phyloP scores from a whole-genome alignment of 768 basidiomycete species.

The Pleurotus tuber-regium region DNA sequence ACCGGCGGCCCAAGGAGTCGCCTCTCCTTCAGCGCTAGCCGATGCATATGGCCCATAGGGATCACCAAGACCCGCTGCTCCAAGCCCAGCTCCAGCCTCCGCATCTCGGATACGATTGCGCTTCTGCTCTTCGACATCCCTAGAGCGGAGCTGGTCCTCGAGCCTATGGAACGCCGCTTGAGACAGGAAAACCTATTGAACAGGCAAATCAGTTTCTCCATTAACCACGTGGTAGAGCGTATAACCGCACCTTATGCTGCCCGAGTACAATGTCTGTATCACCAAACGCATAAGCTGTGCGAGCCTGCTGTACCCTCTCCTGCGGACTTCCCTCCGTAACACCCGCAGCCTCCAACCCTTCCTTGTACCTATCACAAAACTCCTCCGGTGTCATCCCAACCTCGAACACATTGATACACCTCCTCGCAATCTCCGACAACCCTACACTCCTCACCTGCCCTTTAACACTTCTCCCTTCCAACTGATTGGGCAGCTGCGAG shows the following conservation, averaged over 20 bases:
- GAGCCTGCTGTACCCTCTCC: constrained; percentile 60
- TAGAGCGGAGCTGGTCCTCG: constrained; percentile 81
- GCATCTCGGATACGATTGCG: constrained; percentile 75
- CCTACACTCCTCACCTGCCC: constrained; percentile 86
- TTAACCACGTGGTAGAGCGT: too few species aligned
- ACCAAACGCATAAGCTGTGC: constrained; percentile 50
- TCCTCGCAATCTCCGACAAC: constrained; percentile 70
- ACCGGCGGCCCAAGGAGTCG: constrained; percentile 31
- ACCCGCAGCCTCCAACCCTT: constrained; percentile 56
- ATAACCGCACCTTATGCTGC: constrained; percentile 66
- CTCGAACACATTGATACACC: constrained; percentile 69
- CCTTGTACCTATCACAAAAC: constrained; percentile 80
- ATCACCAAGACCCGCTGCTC: constrained; percentile 54
- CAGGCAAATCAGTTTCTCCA: not conserved
- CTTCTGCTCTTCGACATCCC: constrained; percentile 85
- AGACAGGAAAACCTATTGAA: constrained; percentile 77
- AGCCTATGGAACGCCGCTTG: constrained; percentile 83
- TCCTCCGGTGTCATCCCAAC: constrained; percentile 84
- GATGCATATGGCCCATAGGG: constrained; percentile 77
- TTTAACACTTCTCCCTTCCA: constrained; percentile 90
- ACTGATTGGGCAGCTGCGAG: constrained; percentile 89
- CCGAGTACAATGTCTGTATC: constrained; percentile 82
- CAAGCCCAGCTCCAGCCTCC: constrained; percentile 68
- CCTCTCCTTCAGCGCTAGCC: constrained; percentile 44
- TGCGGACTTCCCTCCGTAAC: constrained; percentile 58